Conservation (phyloP, 768 basidiomycete species). For the Termitomyces sp. region DNA sequence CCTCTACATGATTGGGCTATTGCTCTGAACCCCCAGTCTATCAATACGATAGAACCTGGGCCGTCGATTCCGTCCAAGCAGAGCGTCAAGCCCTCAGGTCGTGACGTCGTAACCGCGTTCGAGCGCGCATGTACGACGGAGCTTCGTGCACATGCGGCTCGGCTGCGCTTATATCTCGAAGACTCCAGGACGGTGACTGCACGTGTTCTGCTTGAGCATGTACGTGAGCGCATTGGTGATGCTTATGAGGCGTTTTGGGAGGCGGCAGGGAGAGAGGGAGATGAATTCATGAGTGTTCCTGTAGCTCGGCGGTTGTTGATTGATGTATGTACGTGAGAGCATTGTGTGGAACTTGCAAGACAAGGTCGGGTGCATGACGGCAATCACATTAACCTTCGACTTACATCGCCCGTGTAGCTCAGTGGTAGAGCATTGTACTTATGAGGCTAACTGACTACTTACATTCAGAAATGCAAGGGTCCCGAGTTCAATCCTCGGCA, state of each 20-base stretch:
- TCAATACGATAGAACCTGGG: slow-evolving; percentile 20
- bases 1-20: slow-evolving; percentile 57
- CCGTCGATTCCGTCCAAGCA: slow-evolving; percentile 3
- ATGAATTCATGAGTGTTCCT: slow-evolving; percentile 5
- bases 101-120: slow-evolving; percentile 51
- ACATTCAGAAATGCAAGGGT: slow-evolving; percentile 41
- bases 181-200: slow-evolving; percentile 82
- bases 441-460: slow-evolving; percentile 41
- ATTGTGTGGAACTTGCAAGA: neutral
- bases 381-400: no score
- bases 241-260: slow-evolving; percentile 75
- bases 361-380: neutral
- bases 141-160: slow-evolving; percentile 48
- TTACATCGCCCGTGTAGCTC: slow-evolving; percentile 50
- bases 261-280: slow-evolving; percentile 29
- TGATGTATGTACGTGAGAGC: slow-evolving; percentile 3
- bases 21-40: slow-evolving; percentile 22
- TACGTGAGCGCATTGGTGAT: slow-evolving; percentile 70
- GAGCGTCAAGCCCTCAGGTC: slow-evolving; percentile 45
- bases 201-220: slow-evolving; percentile 71
- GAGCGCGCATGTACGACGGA: slow-evolving; percentile 50
- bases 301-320: slow-evolving; percentile 6
- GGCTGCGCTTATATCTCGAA: slow-evolving; percentile 75
- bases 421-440: slow-evolving; percentile 62
- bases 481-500: slow-evolving; percentile 54